Evolutionary conservation across 805 yeast species (phyloP).

Genomic region (Ogataea salicorniae): DNA sequence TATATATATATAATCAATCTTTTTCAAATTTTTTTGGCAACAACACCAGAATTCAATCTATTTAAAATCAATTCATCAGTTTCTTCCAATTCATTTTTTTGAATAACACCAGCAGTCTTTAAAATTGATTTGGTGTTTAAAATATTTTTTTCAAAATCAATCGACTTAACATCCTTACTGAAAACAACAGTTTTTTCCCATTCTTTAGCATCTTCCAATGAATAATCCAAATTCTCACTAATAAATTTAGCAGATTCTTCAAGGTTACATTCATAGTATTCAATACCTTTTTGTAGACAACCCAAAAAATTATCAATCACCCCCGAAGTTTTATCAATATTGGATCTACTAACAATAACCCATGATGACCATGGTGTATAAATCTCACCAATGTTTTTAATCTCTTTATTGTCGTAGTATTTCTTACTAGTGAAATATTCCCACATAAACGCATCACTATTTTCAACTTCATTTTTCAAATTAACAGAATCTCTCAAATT

Average conservation of each 20-base stretch:
- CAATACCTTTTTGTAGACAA: constrained; percentile 63
- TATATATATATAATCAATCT: no score
- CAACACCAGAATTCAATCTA: constrained; percentile 13
- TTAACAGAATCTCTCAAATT: constrained; percentile 80
- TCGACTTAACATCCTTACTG: constrained; percentile 38
- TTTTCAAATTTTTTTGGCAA: no score
- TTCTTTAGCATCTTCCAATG: constrained; percentile 67
- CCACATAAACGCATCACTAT: constrained; percentile 91
- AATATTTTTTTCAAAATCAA: constrained; percentile 45
- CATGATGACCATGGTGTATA: constrained; percentile 97
- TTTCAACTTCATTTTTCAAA: constrained; percentile 36
- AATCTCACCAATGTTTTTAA: constrained; percentile 79
- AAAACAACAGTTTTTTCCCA: constrained; percentile 82
- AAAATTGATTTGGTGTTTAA: constrained; percentile 56
- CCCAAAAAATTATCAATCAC: constrained; percentile 37
- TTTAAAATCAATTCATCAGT: constrained; percentile 10
- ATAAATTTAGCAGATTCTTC: constrained; percentile 68
- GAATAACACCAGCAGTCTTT: constrained; percentile 58
- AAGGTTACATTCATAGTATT: constrained; percentile 52
- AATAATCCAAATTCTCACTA: constrained; percentile 63
- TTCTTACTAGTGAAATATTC: constrained; percentile 85
- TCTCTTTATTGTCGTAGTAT: constrained; percentile 75
- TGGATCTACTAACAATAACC: constrained; percentile 60
- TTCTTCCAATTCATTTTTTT: constrained; percentile 14
- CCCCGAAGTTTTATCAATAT: constrained; percentile 23